Evolutionary conservation across 75 land plant genomes (phyloP).

Genomic region (Pseudotsuga menziesii): DNA sequence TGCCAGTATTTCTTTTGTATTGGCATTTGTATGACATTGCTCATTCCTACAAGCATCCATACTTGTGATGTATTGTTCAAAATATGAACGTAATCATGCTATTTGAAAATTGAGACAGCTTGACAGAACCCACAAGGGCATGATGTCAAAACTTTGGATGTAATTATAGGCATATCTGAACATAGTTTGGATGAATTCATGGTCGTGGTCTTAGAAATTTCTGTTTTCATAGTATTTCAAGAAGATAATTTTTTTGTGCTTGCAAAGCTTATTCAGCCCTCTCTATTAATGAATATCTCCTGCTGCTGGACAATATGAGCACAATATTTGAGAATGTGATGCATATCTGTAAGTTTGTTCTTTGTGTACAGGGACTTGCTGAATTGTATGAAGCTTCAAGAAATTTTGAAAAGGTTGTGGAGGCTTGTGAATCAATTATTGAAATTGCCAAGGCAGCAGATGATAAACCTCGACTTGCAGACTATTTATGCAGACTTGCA

Average conservation of each 20-base stretch:
- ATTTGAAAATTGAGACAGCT: too few relatives aligned
- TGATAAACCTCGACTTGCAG: constrained; percentile 13
- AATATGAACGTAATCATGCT: too few relatives aligned
- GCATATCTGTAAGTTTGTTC: background rate
- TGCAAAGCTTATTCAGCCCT: too few relatives aligned
- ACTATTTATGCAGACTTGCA: constrained; percentile 26
- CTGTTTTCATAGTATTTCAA: background rate
- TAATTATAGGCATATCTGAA: background rate
- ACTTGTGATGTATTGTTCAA: too few relatives aligned
- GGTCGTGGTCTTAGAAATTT: background rate
- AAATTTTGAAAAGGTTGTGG: constrained; percentile 18
- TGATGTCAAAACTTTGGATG: background rate
- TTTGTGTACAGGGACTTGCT: constrained; percentile 22
- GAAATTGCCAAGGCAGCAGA: constrained; percentile 12
- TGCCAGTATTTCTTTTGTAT: too few relatives aligned
- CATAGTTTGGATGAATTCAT: background rate
- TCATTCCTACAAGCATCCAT: too few relatives aligned
- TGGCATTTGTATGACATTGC: too few relatives aligned
- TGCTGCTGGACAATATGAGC: background rate
- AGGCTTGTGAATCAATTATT: constrained; percentile 21
- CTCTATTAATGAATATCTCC: background rate
- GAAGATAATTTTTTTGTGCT: too few relatives aligned
- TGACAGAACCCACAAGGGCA: too few relatives aligned
- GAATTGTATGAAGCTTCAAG: constrained; percentile 30
- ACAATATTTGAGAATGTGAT: background rate